phyloP scores from a whole-genome alignment of 495 filamentous ascomycete species.

The Penicillium diatomitis region DNA sequence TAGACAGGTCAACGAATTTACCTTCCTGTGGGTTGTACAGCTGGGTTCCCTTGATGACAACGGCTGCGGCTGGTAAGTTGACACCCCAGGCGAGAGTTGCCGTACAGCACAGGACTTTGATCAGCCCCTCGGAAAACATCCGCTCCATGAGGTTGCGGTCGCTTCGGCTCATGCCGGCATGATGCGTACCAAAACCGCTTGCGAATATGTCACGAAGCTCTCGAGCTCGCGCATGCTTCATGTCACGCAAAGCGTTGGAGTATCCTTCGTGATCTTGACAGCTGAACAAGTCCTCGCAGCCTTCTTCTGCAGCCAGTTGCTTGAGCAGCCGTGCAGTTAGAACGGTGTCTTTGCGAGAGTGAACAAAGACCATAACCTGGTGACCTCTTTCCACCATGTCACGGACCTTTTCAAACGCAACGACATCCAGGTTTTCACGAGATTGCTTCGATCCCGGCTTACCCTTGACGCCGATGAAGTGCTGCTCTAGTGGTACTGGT shows the following conservation, averaged over 20 bases:
- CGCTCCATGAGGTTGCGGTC: constrained; percentile 91
- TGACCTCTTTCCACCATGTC: constrained; percentile 82
- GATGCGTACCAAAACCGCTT: constrained; percentile 88
- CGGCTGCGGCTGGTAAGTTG: constrained; percentile 87
- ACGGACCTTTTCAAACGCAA: constrained; percentile 88
- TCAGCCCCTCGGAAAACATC: constrained; percentile 76
- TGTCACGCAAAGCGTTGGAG: constrained; percentile 63
- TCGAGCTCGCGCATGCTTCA: constrained; percentile 70
- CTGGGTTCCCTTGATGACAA: constrained; percentile 93
- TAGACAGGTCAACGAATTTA: constrained; percentile 93
- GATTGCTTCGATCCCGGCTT: constrained; percentile 71
- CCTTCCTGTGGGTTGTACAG: constrained; percentile 93
- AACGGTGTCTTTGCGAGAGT: constrained; percentile 90
- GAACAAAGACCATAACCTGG: constrained; percentile 98
- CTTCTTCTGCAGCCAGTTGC: constrained; percentile 76
- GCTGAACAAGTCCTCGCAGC: constrained; percentile 64
- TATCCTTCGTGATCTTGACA: constrained; percentile 62
- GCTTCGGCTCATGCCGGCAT: constrained; percentile 87
- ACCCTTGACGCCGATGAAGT: constrained; percentile 93
- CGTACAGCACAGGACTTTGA: constrained; percentile 96
- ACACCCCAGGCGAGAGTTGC: constrained; percentile 96
- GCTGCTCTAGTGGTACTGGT: constrained; percentile 92
- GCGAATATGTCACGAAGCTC: constrained; percentile 83
- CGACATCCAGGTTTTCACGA: constrained; percentile 77
- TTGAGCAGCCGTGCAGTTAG: constrained; percentile 76